Conservation (phyloP, 1,284 basidiomycete species). For the Agroathelia rolfsii region DNA sequence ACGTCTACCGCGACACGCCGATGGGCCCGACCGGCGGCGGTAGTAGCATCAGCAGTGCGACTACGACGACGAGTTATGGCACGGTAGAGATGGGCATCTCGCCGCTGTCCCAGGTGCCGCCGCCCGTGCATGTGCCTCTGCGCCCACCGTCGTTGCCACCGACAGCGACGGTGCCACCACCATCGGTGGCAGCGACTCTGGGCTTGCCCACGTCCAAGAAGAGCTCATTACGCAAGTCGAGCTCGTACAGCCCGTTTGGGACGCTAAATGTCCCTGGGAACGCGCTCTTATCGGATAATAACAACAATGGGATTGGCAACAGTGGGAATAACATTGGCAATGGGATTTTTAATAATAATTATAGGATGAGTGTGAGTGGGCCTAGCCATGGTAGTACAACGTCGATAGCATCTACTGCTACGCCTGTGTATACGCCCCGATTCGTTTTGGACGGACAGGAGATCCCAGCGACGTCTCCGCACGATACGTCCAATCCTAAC, state of each 20-base stretch:
- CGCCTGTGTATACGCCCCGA: conserved; percentile 30
- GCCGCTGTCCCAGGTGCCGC: too few species aligned
- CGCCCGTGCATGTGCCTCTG: too few species aligned
- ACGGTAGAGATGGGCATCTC: too few species aligned
- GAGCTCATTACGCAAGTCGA: conserved; percentile 37
- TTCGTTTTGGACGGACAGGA: conserved; percentile 51
- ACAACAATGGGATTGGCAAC: conserved; percentile 16
- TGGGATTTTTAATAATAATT: too few species aligned
- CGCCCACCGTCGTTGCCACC: conserved; percentile 25
- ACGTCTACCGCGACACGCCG: conserved; percentile 51
- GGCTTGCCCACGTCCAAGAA: too few species aligned
- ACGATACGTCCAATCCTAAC: conserved; percentile 30
- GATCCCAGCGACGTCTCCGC: conserved; percentile 52
- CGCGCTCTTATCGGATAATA: conserved; percentile 48
- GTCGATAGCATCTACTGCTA: conserved; percentile 8
- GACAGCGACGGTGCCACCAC: too few species aligned
- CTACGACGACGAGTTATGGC: too few species aligned
- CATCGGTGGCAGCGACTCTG: too few species aligned
- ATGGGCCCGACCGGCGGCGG: too few species aligned
- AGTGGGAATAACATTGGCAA: too few species aligned
- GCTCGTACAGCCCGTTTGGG: conserved; percentile 61
- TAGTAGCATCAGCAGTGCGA: too few species aligned
- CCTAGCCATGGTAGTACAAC: background rate
- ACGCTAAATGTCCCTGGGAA: conserved; percentile 71
- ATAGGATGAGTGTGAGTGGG: too few species aligned